Conservation (phyloP, 2,329 filamentous ascomycete genomes). For the Trichophyton simii region DNA sequence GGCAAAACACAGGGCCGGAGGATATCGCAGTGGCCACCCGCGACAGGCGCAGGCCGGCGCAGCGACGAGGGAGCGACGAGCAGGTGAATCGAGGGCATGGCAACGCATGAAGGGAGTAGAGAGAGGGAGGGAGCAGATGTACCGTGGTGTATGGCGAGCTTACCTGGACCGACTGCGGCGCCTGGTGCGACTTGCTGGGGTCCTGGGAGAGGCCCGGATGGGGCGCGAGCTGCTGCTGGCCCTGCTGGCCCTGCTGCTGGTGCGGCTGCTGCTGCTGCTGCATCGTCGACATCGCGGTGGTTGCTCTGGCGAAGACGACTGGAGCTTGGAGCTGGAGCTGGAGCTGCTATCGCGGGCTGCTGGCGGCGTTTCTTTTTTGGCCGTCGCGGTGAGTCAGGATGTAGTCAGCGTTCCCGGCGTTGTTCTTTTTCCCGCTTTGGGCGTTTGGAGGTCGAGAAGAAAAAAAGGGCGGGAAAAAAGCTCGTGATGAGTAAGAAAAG, state of each 20-base stretch:
- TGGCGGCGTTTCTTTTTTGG: background rate
- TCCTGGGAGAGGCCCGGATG: slow-evolving; percentile 36
- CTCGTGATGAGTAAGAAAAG: background rate
- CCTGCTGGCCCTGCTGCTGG: slow-evolving; percentile 6
- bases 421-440: background rate
- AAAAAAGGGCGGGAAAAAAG: no score
- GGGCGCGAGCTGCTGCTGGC: slow-evolving; percentile 3
- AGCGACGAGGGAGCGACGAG: background rate
- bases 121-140: background rate
- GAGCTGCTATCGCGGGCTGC: background rate
- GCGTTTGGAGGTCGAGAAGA: background rate
- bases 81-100: background rate
- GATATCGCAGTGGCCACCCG: no score
- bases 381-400: background rate
- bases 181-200: slow-evolving; percentile 5
- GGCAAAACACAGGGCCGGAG: no score
- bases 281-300: background rate
- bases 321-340: no score
- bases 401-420: background rate
- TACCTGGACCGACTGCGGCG: slow-evolving; percentile 39
- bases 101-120: no score
- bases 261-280: slow-evolving; percentile 3
- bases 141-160: slow-evolving; percentile 20
- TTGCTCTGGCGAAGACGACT: no score
- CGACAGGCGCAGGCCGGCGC: no score